These are phyloP conservation scores for Lactifluus rugatus DNA, from an alignment of 768 basidiomycete species.

Conservation along the genomic window DNA sequence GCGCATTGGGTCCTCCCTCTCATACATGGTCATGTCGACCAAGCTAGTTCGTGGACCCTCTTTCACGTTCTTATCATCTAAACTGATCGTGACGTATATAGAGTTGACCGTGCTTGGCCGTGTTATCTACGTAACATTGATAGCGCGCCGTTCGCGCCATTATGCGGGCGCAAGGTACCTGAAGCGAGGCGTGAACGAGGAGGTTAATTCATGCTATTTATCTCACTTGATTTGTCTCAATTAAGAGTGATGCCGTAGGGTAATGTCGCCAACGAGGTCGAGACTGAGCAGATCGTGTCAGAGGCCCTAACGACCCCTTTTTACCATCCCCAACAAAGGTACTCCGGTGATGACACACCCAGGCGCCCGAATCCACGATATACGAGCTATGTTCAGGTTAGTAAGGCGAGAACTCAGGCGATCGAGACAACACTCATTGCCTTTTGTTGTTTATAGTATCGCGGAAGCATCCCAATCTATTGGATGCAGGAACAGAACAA, in stretches of 20 bases:
- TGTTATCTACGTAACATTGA: slow-evolving; percentile 87
- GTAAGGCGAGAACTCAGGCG: not conserved
- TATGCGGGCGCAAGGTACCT: slow-evolving; percentile 93
- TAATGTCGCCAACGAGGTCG: slow-evolving; percentile 97
- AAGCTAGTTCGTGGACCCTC: slow-evolving; percentile 73
- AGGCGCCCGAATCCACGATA: slow-evolving; percentile 69
- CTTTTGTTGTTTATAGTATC: slow-evolving; percentile 42
- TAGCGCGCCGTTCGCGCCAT: slow-evolving; percentile 88
- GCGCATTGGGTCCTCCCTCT: slow-evolving; percentile 85
- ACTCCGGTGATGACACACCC: slow-evolving; percentile 25
- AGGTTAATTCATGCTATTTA: slow-evolving; percentile 37
- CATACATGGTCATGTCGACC: slow-evolving; percentile 94
- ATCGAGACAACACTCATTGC: not conserved
- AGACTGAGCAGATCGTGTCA: slow-evolving; percentile 95
- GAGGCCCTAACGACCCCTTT: slow-evolving; percentile 86
- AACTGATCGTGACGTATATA: slow-evolving; percentile 27
- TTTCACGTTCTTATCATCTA: not conserved
- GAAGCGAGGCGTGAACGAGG: slow-evolving; percentile 88
- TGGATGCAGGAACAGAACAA: slow-evolving; percentile 93
- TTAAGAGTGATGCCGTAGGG: slow-evolving; percentile 42
- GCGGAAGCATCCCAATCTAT: slow-evolving; percentile 91
- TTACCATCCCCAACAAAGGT: slow-evolving; percentile 51
- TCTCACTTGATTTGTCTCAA: not conserved
- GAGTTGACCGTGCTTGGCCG: slow-evolving; percentile 86
- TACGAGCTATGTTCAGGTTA: slow-evolving; percentile 88